phyloP scores from a whole-genome alignment of 345 rosid species.

The Citrus mangshanensis region DNA sequence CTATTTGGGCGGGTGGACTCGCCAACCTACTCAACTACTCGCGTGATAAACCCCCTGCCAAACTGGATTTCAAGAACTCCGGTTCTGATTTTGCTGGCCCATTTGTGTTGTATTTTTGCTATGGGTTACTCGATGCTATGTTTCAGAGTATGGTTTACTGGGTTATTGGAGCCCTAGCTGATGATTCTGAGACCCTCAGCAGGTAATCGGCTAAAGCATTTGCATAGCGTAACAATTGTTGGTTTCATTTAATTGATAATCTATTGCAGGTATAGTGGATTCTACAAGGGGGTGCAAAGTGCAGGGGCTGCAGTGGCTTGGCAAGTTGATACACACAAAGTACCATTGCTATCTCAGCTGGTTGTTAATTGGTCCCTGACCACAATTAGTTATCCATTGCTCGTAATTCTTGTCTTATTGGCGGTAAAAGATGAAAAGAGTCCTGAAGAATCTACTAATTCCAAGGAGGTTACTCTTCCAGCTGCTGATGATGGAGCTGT shows the following conservation, averaged over 20 bases:
- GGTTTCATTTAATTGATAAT: background rate
- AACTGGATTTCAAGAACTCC: slow-evolving; percentile 71
- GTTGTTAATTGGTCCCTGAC: slow-evolving; percentile 81
- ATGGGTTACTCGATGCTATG: slow-evolving; percentile 87
- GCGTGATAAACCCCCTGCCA: slow-evolving; percentile 26
- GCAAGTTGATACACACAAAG: slow-evolving; percentile 79
- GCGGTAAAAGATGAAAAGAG: slow-evolving; percentile 61
- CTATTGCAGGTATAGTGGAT: slow-evolving; percentile 65
- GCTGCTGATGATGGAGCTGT: background rate
- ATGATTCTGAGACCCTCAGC: slow-evolving; percentile 86
- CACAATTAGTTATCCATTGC: slow-evolving; percentile 68
- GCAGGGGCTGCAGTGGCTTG: slow-evolving; percentile 97
- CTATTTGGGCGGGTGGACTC: slow-evolving; percentile 82
- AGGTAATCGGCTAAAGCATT: slow-evolving; percentile 25
- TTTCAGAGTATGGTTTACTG: slow-evolving; percentile 91
- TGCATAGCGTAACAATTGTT: background rate
- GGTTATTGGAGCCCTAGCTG: slow-evolving; percentile 87
- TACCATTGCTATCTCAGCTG: slow-evolving; percentile 54
- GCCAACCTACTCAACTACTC: slow-evolving; percentile 63
- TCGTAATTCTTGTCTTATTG: slow-evolving; percentile 55
- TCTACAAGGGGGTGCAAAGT: slow-evolving; percentile 91
- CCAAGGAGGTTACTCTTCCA: slow-evolving; percentile 9
- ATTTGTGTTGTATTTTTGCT: slow-evolving; percentile 67
- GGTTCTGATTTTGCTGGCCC: slow-evolving; percentile 65
- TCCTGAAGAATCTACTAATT: slow-evolving; percentile 9